Percentiles rank a stretch among this genome's conserved stretches.
phyloP scores from a whole-genome alignment of 2,329 filamentous ascomycete genomes.

The Ascochyta koolunga region DNA sequence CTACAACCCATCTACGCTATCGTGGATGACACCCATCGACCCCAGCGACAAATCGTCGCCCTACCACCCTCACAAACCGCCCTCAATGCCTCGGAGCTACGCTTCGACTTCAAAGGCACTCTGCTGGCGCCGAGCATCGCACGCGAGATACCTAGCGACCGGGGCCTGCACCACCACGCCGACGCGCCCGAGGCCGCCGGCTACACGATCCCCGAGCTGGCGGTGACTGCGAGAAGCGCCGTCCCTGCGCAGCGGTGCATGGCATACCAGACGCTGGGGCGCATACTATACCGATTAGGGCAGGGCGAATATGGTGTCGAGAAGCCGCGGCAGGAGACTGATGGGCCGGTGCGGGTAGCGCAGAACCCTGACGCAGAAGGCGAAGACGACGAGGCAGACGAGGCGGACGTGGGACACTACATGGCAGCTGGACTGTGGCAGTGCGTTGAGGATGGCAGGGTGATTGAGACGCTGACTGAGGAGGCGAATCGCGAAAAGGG shows the following conservation, averaged over 20 bases:
- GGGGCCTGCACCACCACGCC: constrained; percentile 91
- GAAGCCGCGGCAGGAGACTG: constrained; percentile 39
- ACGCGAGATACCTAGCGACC: constrained; percentile 73
- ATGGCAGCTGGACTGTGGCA: constrained; percentile 81
- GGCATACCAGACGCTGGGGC: constrained; percentile 87
- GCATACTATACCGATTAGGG: constrained; percentile 83
- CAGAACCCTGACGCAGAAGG: constrained; percentile 48
- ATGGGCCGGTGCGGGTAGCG: constrained; percentile 55
- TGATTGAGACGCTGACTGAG: constrained; percentile 76
- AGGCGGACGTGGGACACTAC: constrained; percentile 46
- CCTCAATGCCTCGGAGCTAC: constrained; percentile 76
- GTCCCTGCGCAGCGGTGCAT: constrained; percentile 89
- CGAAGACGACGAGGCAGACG: constrained; percentile 48
- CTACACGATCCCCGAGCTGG: constrained; percentile 88
- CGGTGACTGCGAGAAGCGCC: constrained; percentile 77
- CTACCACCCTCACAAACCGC: constrained; percentile 80
- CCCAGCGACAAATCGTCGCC: constrained; percentile 70
- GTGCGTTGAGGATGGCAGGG: constrained; percentile 74
- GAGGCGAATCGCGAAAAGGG: constrained; percentile 72
- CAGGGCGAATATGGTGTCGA: constrained; percentile 71
- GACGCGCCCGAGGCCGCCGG: constrained; percentile 91
- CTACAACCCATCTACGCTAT: constrained; percentile 81
- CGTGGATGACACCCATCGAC: constrained; percentile 80
- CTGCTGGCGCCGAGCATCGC: constrained; percentile 79
- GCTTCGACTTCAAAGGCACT: constrained; percentile 85